Evolutionary conservation across 2,329 filamentous ascomycete species (phyloP), one percentile per base, ranked within the genome.

Genomic region (Remersonia thermophila): DNA sequence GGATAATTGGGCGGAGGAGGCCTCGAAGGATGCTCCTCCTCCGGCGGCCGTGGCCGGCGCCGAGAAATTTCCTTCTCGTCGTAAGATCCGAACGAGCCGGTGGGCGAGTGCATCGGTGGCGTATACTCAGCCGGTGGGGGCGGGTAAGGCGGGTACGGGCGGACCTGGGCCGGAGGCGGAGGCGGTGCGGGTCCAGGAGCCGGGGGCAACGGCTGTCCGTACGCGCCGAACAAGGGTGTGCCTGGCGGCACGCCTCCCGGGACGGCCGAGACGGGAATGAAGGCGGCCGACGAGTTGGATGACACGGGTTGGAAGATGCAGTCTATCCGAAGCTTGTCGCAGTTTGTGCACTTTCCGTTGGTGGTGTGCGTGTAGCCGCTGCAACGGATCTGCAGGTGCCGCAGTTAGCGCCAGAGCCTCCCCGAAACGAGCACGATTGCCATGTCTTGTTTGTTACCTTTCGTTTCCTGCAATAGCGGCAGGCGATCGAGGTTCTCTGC

Each of bases 221-320:
- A 74, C 0, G 70, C 68, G 15, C 71, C 71, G 45, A 65, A 75
- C 6, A 75, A 56, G 38, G 65, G 69, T 2, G 69, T 71, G 2
- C 71, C 69, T 1, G 69, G 68, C 2, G 70, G 67, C 1, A 74
- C 65, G 11, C 67, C 69, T n/a, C 69, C 69, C n/a, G 66, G 65
- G 5, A 75, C 58, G 12, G 71, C 70, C 2, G 69, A 71, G 4
- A 76, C 67, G 2, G 71, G 71, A 11, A 75, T 69, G 43, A 75
- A 75, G 1, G 71, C 70, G 1, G 70, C 71, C 4, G 67, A 68
- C 27, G 66, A 65, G 9, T 68, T 66, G 0, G 66, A 69, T 3
- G 67, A 72, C 1, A 75, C 71, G 0, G 71, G 71, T 47, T 75
- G 71, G 40, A 76, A 75, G 11, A 75, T 63, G 41, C 71, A 76